phyloP scores from a whole-genome alignment of 2,329 filamentous ascomycete genomes.

The Chaetothyriales sp. region DNA sequence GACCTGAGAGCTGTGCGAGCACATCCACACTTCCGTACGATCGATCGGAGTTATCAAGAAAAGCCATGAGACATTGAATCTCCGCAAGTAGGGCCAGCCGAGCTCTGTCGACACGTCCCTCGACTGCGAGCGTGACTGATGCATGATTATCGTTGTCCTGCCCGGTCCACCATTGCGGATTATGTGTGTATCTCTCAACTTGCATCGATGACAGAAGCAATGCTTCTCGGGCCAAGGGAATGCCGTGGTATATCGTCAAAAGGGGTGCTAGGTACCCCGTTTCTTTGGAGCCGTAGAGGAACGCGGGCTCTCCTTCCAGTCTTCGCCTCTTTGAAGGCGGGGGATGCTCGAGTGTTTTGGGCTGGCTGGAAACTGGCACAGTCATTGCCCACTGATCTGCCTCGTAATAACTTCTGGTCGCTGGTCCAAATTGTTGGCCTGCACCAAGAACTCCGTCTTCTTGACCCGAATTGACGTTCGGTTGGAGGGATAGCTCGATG shows the following conservation, averaged over 20 bases:
- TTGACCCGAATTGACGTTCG: slow-evolving; percentile 30
- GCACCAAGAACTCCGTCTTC: slow-evolving; percentile 38
- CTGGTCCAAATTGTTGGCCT: slow-evolving; percentile 37
- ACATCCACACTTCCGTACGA: slow-evolving; percentile 43
- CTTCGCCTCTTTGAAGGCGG: slow-evolving; percentile 36
- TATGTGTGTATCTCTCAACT: slow-evolving; percentile 37
- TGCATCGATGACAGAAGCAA: slow-evolving; percentile 35
- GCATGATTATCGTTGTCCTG: slow-evolving; percentile 34
- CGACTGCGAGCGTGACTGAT: slow-evolving; percentile 31
- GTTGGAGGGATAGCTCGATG: slow-evolving; percentile 31
- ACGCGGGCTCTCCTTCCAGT: slow-evolving; percentile 35
- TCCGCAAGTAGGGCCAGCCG: slow-evolving; percentile 36
- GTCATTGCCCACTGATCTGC: slow-evolving; percentile 41
- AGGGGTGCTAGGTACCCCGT: slow-evolving; percentile 41
- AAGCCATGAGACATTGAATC: slow-evolving; percentile 46
- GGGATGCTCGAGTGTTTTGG: slow-evolving; percentile 41
- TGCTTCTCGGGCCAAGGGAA: slow-evolving; percentile 43
- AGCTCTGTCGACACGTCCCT: slow-evolving; percentile 24
- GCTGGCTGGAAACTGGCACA: slow-evolving; percentile 30
- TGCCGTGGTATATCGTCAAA: slow-evolving; percentile 46
- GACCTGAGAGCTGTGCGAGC: slow-evolving; percentile 30
- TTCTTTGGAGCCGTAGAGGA: slow-evolving; percentile 41
- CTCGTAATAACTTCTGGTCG: slow-evolving; percentile 40
- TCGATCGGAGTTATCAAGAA: slow-evolving; percentile 41
- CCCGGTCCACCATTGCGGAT: slow-evolving; percentile 49